These are phyloP conservation scores for Phytophthora idaei DNA, from an alignment of 352 stramenopile genomes.

Conservation along the genomic window DNA sequence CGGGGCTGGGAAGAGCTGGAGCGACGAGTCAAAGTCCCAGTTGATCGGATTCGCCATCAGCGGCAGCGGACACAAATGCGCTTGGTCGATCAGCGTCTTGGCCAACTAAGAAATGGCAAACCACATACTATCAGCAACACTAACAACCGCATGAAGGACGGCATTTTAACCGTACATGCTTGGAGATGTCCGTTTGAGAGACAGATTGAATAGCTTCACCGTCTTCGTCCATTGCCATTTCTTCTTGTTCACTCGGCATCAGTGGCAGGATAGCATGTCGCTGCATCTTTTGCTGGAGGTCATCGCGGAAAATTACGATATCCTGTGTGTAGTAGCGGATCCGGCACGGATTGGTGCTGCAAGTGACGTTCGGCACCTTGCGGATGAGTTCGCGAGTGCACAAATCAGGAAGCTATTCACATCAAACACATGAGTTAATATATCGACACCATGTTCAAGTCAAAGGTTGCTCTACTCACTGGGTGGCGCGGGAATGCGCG, in stretches of 20 bases:
- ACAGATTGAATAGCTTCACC: slow-evolving; percentile 26
- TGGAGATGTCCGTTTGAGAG: slow-evolving; percentile 74
- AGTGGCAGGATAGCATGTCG: slow-evolving; percentile 83
- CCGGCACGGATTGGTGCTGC: slow-evolving; percentile 92
- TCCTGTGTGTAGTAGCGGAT: slow-evolving; percentile 94
- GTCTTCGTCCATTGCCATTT: slow-evolving; percentile 27
- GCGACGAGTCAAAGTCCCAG: slow-evolving; percentile 92
- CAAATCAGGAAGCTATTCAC: slow-evolving; percentile 58
- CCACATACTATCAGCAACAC: not conserved
- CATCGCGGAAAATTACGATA: slow-evolving; percentile 92
- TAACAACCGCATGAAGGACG: slow-evolving; percentile 8
- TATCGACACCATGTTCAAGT: not conserved
- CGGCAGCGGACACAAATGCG: slow-evolving; percentile 91
- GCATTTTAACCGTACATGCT: slow-evolving; percentile 59
- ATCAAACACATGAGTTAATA: slow-evolving; percentile 5
- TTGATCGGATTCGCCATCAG: slow-evolving; percentile 91
- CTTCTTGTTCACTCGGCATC: slow-evolving; percentile 45
- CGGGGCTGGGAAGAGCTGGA: slow-evolving; percentile 93
- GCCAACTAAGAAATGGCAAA: slow-evolving; percentile 53
- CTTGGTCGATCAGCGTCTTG: slow-evolving; percentile 93
- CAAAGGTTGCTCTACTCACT: slow-evolving; percentile 33
- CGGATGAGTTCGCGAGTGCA: slow-evolving; percentile 77
- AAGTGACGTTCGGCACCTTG: slow-evolving; percentile 76
- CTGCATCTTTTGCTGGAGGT: slow-evolving; percentile 93
- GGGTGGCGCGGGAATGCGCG: slow-evolving; percentile 83